phyloP scores from a whole-genome alignment of 83 land plant species.

The Thuja plicata region DNA sequence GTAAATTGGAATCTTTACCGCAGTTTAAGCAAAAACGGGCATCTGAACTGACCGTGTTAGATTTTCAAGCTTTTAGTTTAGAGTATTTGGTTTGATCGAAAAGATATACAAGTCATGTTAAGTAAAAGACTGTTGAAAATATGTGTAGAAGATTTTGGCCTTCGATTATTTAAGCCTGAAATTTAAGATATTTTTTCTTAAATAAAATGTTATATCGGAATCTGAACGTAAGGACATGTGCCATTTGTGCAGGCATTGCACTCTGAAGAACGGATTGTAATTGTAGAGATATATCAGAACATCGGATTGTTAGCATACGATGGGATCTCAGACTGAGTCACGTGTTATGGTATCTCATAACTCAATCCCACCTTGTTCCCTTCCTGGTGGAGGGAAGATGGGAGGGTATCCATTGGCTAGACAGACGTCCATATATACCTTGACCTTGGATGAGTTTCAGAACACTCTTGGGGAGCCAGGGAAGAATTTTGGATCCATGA shows the following conservation, averaged over 20 bases:
- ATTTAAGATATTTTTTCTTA: not conserved
- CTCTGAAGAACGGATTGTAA: not conserved
- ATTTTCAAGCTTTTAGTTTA: not conserved
- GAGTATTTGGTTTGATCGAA: not conserved
- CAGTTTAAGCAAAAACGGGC: not conserved
- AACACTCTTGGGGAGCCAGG: conserved; percentile 53
- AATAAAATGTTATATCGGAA: not conserved
- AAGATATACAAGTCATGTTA: too few species aligned
- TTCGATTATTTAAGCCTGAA: not conserved
- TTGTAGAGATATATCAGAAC: not conserved
- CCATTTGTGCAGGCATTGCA: not conserved
- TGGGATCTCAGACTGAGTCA: conserved; percentile 14
- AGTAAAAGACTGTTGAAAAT: too few species aligned
- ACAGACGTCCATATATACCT: conserved; percentile 58
- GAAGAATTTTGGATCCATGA: conserved; percentile 78
- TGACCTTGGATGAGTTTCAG: conserved; percentile 76
- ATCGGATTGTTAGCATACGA: not conserved
- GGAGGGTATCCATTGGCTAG: conserved; percentile 20
- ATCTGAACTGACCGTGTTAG: not conserved
- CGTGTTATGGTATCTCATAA: conserved; percentile 10
- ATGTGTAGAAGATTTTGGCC: too few species aligned
- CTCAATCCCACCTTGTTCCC: not conserved
- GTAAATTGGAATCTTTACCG: not conserved
- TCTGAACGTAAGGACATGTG: not conserved
- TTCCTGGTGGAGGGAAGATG: conserved; percentile 14